A percentile compares a stretch with the other conserved stretches of the same genome.
phyloP scores from a whole-genome alignment of 2,329 filamentous ascomycete species.

The Alternaria triticina region DNA sequence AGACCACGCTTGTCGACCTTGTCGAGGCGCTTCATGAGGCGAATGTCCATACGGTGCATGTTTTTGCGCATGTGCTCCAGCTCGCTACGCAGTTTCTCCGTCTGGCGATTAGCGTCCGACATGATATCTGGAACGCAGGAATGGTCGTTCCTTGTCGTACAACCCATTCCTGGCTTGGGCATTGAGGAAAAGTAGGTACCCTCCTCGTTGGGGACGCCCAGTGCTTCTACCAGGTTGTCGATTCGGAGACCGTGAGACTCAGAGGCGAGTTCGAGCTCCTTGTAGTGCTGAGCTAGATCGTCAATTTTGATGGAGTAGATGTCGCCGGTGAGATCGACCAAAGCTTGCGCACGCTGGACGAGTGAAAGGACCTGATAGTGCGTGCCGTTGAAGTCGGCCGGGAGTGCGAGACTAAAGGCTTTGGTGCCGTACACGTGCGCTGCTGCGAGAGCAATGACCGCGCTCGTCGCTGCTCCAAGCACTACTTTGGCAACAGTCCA shows the following conservation, averaged over 20 bases:
- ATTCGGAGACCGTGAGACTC: conserved; percentile 21
- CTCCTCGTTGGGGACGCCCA: conserved; percentile 29
- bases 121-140: not conserved
- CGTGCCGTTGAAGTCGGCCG: not conserved
- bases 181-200: conserved; percentile 20
- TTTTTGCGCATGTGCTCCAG: conserved; percentile 22
- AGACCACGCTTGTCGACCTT: conserved; percentile 5
- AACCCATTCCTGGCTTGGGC: not conserved
- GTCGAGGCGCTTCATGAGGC: conserved; percentile 21
- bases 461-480: not conserved
- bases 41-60: conserved; percentile 25
- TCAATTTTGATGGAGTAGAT: conserved; percentile 14
- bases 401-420: not conserved
- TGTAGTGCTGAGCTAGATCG: conserved; percentile 10
- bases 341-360: conserved; percentile 11
- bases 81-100: conserved; percentile 17
- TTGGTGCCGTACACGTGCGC: not conserved
- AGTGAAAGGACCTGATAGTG: conserved; percentile 11
- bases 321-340: conserved; percentile 16
- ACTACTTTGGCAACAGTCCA: not conserved
- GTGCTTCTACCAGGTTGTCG: conserved; percentile 31
- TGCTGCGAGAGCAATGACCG: not conserved
- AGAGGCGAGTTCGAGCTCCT: conserved; percentile 5
- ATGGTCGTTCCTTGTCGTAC: not conserved
- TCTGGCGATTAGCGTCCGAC: not conserved